Base-by-base conservation (phyloP, 306 rosid genomes). In the Citrullus mucosospermus region DNA sequence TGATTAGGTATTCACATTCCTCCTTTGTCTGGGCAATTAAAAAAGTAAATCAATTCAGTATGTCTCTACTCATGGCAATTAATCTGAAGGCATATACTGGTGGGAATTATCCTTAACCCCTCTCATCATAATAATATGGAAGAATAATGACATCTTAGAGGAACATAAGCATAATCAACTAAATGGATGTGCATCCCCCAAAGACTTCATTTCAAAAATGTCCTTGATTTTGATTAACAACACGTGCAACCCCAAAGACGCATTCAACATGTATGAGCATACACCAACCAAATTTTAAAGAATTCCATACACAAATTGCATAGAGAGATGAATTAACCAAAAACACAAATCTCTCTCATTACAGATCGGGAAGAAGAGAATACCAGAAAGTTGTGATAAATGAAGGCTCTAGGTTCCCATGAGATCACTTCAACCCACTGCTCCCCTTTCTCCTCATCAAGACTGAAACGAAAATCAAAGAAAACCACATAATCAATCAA, bases 401-500 rank as follows among this genome's bases (percentile, higher is more conserved):
- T 87, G 77, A 92, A 88, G 58, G 99, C 98, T 88, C 99, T 82
- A 53, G 99, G 99, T 90, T 96, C 98, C 99, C 99, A 96, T 0
- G 99, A 96, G 78, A 96, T 61, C 30, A 90, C 83, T 88, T 96
- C 99, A 51, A 91, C 96, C 99, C 99, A 96, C 81, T 82, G 82
- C 57, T 92, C 98, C 41, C 84, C 84, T 15, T 63, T 81, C 50
- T 86, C 90, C 2, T 92, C 89, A 1, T 86, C 97, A 39, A 79
- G 5, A 59, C 75, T 79, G 36, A 13, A 38, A 48, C 8, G 0
- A 69, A 34, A 59, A 8, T 55, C 28, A 84, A 85, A 65, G 38
- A 59, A 16, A 77, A 7, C 57, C 53, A 79, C 22, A 28, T 36
- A 80, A 80, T 70, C 48, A 15, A 38, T 38, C 1, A 15, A 14